Base-by-base conservation (phyloP, 2,329 filamentous ascomycete genomes). In the Emmonsiellopsis sp. region DNA sequence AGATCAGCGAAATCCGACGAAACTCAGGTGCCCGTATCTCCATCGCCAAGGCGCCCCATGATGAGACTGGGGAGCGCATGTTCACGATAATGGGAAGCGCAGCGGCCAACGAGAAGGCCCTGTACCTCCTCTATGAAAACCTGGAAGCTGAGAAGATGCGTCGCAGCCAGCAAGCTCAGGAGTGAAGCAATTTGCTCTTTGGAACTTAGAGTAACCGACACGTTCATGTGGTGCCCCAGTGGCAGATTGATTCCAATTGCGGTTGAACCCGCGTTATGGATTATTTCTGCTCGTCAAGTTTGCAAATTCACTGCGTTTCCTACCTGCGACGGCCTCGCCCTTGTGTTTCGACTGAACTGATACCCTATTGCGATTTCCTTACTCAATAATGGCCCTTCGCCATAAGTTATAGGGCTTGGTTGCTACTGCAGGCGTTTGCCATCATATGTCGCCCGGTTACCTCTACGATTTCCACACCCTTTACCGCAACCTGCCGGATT, bases 81-180 rank as follows among this genome's bases (percentile, higher is more conserved):
- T 98, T 98, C 77, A 98, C 93, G 67, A 98, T 98, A 70, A 96
- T 95, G 81, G 93, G 93, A 62, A 94, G 88, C 57, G 85, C 89
- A 56, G 86, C 86, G 74, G 89, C 90, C 59, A 98, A 98, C 65
- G 93, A 98, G 75, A 92, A 90, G 63, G 93, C 93, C 4, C 79
- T 98, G 31, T 96, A 95, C 73, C 84, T 98, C 52, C 79, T 98
- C 59, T 98, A 98, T 70, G 93, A 98, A 79, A 98, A 98, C 73
- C 83, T 98, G 50, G 93, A 98, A 76, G 92, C 91, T 13, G 93
- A 98, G 79, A 98, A 98, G 82, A 94, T 94, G 84, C 89, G 93
- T 65, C 89, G 93, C 70, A 95, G 89, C 78, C 87, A 94, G 74
- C 81, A 84, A 58, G 77, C 79, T 45, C 77, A 79, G 61, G 79